A percentile compares a stretch with the other conserved stretches of the same genome.
phyloP scores from a whole-genome alignment of 2,329 filamentous ascomycete species.

The Exophiala calicioides region DNA sequence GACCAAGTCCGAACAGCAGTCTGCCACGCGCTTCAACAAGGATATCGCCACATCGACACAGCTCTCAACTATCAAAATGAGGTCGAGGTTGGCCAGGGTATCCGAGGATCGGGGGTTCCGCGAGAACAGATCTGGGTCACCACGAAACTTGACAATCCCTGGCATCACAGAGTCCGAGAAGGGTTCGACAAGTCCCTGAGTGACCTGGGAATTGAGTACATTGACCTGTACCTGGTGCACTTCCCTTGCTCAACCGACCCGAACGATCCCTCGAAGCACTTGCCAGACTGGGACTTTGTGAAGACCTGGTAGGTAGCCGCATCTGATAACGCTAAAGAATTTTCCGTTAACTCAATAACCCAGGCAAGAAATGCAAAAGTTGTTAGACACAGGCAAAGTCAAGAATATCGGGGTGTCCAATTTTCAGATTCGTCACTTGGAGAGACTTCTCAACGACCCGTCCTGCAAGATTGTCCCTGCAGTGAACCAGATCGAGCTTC shows the following conservation, averaged over 20 bases:
- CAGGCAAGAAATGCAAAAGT: constrained; percentile 64
- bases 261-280: constrained; percentile 21
- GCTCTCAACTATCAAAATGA: constrained; percentile 67
- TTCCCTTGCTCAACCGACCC: constrained; percentile 38
- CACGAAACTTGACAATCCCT: constrained; percentile 74
- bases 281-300: constrained; percentile 50
- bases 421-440: constrained; percentile 52
- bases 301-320: constrained; percentile 21
- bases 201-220: constrained; percentile 64
- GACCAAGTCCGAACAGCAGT: constrained; percentile 39
- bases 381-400: constrained; percentile 58
- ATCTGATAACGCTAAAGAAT: not conserved
- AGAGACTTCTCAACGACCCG: constrained; percentile 38
- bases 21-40: constrained; percentile 50
- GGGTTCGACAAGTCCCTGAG: constrained; percentile 58
- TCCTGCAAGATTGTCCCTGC: constrained; percentile 37
- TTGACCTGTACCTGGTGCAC: constrained; percentile 65
- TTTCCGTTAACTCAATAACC: constrained; percentile 27
- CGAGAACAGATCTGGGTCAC: constrained; percentile 80
- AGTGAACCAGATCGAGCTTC: constrained; percentile 35
- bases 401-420: constrained; percentile 72
- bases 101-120: constrained; percentile 73
- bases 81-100: constrained; percentile 75
- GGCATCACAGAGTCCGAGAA: constrained; percentile 38
- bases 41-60: constrained; percentile 58